Evolutionary conservation across 208 protist genomes (phyloP).

Genomic region (Trypanosoma caninum): DNA sequence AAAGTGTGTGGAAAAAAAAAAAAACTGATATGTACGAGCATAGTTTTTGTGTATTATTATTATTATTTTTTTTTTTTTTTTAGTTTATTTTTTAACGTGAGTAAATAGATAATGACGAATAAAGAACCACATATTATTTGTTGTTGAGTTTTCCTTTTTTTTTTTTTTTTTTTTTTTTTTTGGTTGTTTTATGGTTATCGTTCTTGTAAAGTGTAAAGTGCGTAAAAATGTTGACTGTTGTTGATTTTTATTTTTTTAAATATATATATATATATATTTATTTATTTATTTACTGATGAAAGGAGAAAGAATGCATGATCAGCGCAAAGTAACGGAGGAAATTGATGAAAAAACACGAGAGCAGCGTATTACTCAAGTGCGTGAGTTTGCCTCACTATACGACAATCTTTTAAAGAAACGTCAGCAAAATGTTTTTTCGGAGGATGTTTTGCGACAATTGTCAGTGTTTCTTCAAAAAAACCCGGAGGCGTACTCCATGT

Average conservation of each 20-base stretch:
- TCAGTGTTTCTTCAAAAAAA: conserved; percentile 48
- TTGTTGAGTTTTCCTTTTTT: conserved; percentile 1
- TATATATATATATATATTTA: too few species aligned
- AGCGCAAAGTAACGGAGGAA: conserved; percentile 30
- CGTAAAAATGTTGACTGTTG: too few species aligned
- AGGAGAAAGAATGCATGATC: conserved; percentile 75
- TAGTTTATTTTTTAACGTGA: neutral
- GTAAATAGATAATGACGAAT: neutral
- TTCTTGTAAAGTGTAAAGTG: neutral
- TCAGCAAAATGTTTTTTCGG: conserved; percentile 22
- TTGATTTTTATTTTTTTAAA: too few species aligned
- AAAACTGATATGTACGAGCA: neutral
- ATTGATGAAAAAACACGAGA: conserved; percentile 35
- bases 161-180: conserved; percentile 10
- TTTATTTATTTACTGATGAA: too few species aligned
- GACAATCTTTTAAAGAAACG: conserved; percentile 28
- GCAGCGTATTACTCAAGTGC: conserved; percentile 8
- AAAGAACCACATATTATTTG: neutral
- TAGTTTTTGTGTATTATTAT: neutral
- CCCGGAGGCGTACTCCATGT: conserved; percentile 81
- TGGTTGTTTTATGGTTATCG: neutral
- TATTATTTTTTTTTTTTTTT: conserved; percentile 16
- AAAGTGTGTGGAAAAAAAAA: neutral
- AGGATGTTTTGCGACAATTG: conserved; percentile 31
- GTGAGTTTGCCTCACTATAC: conserved; percentile 34